phyloP scores from a whole-genome alignment of 805 yeast genomes.

The Saccharomycopsis sp. region DNA sequence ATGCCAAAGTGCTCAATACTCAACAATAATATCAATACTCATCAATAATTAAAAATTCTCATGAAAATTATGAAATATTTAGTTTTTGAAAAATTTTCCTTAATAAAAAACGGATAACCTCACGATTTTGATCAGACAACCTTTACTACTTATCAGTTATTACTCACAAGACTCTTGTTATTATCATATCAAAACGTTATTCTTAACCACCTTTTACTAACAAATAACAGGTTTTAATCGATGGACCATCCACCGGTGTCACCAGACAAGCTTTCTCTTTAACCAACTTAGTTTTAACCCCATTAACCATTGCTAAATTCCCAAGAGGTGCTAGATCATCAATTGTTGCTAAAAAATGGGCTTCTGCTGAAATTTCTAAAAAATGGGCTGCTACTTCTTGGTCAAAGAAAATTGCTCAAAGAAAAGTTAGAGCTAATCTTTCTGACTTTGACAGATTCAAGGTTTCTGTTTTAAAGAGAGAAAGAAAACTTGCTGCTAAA shows the following conservation, averaged over 20 bases:
- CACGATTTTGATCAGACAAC: neutral
- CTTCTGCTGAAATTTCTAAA: conserved; percentile 74
- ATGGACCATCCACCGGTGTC: conserved; percentile 86
- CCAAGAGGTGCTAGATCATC: conserved; percentile 94
- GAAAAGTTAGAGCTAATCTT: conserved; percentile 86
- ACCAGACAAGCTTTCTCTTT: conserved; percentile 87
- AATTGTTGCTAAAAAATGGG: conserved; percentile 85
- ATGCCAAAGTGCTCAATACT: too few relatives aligned
- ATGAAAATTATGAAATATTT: too few relatives aligned
- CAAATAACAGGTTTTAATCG: conserved; percentile 76
- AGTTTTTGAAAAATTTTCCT: neutral
- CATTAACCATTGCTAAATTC: conserved; percentile 71
- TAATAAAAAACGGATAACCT: neutral
- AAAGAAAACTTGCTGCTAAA: conserved; percentile 89
- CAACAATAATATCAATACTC: too few relatives aligned
- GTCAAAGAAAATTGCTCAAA: conserved; percentile 98
- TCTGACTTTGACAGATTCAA: conserved; percentile 99
- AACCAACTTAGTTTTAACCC: conserved; percentile 86
- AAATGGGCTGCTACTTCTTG: conserved; percentile 92
- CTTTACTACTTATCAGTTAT: neutral
- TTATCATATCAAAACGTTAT: too few relatives aligned
- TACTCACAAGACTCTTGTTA: neutral
- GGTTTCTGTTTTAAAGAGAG: conserved; percentile 94
- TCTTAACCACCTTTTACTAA: too few relatives aligned
- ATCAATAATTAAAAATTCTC: too few relatives aligned